phyloP scores from a whole-genome alignment of 768 basidiomycete species.

The Termitomyces sp. region DNA sequence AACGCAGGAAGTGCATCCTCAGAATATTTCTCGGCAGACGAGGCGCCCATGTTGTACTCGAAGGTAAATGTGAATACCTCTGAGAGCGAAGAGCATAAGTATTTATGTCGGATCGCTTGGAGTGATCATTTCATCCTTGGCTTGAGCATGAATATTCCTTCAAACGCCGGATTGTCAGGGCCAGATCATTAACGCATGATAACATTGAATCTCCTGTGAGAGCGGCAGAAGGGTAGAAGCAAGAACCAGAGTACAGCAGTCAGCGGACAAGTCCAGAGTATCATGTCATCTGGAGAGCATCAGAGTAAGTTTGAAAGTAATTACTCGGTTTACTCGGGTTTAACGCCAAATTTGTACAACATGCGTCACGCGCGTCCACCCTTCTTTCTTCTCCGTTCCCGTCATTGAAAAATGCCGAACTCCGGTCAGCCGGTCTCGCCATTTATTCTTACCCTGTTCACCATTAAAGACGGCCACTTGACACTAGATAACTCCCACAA shows the following conservation, averaged over 20 bases:
- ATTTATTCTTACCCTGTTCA: constrained; percentile 1
- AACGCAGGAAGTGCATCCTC: constrained; percentile 41
- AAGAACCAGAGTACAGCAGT: neutral
- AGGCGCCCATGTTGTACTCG: constrained; percentile 8
- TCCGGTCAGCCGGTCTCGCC: neutral
- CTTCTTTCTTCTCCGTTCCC: neutral
- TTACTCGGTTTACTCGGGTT: neutral
- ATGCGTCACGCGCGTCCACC: neutral
- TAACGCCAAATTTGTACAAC: neutral
- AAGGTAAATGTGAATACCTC: neutral
- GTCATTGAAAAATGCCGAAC: neutral
- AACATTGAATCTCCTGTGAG: neutral
- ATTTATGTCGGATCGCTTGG: neutral
- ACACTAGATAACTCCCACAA: neutral
- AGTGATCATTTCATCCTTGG: too few relatives aligned
- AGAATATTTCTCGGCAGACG: constrained; percentile 21
- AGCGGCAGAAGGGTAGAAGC: neutral
- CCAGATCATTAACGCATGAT: neutral
- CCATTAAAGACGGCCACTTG: constrained; percentile 11
- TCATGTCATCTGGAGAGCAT: neutral
- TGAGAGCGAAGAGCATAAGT: neutral
- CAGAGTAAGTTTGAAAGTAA: neutral
- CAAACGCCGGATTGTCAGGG: neutral
- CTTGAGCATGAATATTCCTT: neutral
- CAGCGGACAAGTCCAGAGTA: neutral